These are phyloP conservation scores for Phytophthora palmivora DNA, from an alignment of 352 stramenopile genomes.

Conservation along the genomic window DNA sequence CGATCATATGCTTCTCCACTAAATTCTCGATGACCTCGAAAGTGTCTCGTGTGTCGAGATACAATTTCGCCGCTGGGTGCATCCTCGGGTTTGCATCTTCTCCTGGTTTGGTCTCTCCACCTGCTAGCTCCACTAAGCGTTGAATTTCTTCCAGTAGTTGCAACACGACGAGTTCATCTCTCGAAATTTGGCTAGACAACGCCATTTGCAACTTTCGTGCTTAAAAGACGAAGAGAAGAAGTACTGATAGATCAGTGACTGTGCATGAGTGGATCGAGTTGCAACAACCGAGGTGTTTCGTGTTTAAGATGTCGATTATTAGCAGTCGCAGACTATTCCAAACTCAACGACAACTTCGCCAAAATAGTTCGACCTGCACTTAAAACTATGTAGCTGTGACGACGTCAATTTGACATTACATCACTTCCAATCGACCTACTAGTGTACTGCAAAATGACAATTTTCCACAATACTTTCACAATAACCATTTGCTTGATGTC, in stretches of 20 bases:
- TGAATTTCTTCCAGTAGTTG: conserved; percentile 81
- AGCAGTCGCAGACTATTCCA: too few relatives aligned
- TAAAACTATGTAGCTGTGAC: too few relatives aligned
- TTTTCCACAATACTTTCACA: too few relatives aligned
- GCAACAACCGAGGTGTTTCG: not conserved
- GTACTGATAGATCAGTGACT: conserved; percentile 11
- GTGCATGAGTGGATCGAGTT: conserved; percentile 21
- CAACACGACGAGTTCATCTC: conserved; percentile 69
- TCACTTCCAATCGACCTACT: too few relatives aligned
- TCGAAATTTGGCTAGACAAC: conserved; percentile 7
- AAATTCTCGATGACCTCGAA: conserved; percentile 72
- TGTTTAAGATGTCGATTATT: too few relatives aligned
- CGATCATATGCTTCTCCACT: conserved; percentile 51
- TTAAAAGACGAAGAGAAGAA: conserved; percentile 7
- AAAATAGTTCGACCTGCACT: too few relatives aligned
- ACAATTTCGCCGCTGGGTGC: conserved; percentile 73
- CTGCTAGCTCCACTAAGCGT: conserved; percentile 38
- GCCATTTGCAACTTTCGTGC: conserved; percentile 15
- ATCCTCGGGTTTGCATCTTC: conserved; percentile 45
- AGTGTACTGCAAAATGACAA: too few relatives aligned
- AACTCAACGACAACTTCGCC: too few relatives aligned
- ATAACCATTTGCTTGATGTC: too few relatives aligned
- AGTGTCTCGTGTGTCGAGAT: conserved; percentile 77
- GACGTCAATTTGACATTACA: too few relatives aligned
- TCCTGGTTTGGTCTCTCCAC: conserved; percentile 14